Evolutionary conservation across 257 asterid genomes (phyloP), one percentile per base, ranked within the genome.

Genomic region (Coffea canephora): DNA sequence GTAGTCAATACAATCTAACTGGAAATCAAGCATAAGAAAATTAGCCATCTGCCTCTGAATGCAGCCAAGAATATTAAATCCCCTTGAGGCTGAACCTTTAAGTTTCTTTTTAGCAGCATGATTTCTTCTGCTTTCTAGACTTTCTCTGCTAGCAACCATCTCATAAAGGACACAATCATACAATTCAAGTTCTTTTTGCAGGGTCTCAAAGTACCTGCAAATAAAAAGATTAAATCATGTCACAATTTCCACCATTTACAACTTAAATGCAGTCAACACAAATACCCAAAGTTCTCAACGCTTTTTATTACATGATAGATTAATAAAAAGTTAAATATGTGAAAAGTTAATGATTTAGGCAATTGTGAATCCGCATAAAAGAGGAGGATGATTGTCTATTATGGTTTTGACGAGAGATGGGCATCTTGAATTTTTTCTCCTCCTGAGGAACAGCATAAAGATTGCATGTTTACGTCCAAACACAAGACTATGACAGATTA

Each of bases 161-260:
- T 95, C 99, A 85, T 93, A 95, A 74, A 95, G 98, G 86, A 95
- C 91, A 81, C 99, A 93, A 82, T 95, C 98, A 71, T 92, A 92
- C 57, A 80, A 66, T 77, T 89, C 93, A 19, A 95, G 97, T 84
- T 83, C 90, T 78, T 89, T 83, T 81, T 95, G 97, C 65, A 95
- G 86, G 46, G 95, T 87, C 0, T 87, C 77, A 46, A 96, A 96
- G 86, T 96, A 96, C 89, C 99, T 96, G 89, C 71, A 82, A 67
- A 78, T 12, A 78, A 82, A 62, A 77, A 70, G 10, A 80, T 73
- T 70, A 69, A 19, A 27, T 74, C 80, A 31, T 31, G 34, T 31
- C 34, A 31, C 34, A 31, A 31, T 31, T 31, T 54, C n/a, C 39
- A 21, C 3, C 66, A 3, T 27, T 41, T 21, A 57, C 39, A 75